Percentiles rank a stretch among this genome's conserved stretches.
phyloP scores from a whole-genome alignment of 75 land plant species.

The Pinus taeda region DNA sequence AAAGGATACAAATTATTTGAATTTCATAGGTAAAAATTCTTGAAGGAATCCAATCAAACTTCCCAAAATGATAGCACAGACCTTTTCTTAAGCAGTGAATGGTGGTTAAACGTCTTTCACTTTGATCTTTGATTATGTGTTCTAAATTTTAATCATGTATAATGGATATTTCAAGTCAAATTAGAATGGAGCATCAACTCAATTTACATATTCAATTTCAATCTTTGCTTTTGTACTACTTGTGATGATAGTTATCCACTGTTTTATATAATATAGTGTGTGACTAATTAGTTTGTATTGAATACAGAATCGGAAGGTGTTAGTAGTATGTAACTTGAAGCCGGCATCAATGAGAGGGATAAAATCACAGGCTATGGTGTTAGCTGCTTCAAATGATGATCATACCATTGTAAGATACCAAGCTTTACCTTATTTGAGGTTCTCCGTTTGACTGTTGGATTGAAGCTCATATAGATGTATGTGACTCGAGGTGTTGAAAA shows the following conservation, averaged over 20 bases:
- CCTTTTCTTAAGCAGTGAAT: no score
- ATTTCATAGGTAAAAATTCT: no score
- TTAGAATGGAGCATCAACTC: not conserved
- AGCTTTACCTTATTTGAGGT: no score
- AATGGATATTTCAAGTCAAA: not conserved
- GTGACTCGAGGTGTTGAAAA: not conserved
- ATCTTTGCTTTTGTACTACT: conserved; percentile 3
- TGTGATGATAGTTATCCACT: not conserved
- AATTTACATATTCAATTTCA: not conserved
- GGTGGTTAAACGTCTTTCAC: no score
- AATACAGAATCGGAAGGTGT: conserved; percentile 81
- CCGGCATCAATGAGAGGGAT: conserved; percentile 95
- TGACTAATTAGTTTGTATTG: not conserved
- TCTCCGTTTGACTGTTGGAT: not conserved
- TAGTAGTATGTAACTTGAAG: conserved; percentile 94
- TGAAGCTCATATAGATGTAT: not conserved
- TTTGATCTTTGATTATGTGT: no score
- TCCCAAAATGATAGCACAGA: no score
- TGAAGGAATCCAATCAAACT: no score
- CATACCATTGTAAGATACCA: conserved; percentile 61
- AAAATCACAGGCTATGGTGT: conserved; percentile 97
- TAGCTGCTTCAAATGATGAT: conserved; percentile 85
- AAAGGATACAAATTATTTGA: no score
- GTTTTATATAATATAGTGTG: not conserved
- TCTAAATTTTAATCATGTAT: no score